A percentile compares a stretch with the other conserved stretches of the same genome.
phyloP scores from a whole-genome alignment of 78 protist genomes.

The Dictyostelium firmibasis region DNA sequence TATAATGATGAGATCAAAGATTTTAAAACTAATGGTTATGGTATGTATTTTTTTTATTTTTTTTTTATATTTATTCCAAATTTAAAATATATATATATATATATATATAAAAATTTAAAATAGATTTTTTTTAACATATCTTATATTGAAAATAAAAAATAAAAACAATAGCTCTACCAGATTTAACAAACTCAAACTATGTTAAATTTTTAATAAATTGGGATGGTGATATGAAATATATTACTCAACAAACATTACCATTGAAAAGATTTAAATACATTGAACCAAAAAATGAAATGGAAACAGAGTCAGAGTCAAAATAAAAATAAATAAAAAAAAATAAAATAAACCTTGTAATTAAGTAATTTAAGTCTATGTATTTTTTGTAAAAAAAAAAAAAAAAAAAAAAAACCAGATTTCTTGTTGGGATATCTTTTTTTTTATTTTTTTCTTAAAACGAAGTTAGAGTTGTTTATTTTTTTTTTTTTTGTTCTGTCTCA shows the following conservation, averaged over 20 bases:
- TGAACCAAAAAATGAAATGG: constrained; percentile 1
- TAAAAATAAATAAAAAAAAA: neutral
- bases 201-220: constrained; percentile 27
- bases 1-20: neutral
- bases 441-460: too few relatives aligned
- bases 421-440: neutral
- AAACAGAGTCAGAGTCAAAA: neutral
- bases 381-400: too few relatives aligned
- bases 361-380: neutral
- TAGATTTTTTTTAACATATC: too few relatives aligned
- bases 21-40: constrained; percentile 34
- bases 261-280: constrained; percentile 57
- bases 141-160: too few relatives aligned
- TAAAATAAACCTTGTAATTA: neutral
- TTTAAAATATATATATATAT: too few relatives aligned
- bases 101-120: too few relatives aligned
- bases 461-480: too few relatives aligned
- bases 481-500: too few relatives aligned
- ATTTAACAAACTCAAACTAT: constrained; percentile 12
- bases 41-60: neutral
- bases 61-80: too few relatives aligned
- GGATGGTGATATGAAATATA: constrained; percentile 53
- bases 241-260: neutral
- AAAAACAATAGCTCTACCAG: constrained; percentile 26
- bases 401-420: neutral